Conservation (phyloP, 345 rosid species). For the Bruguiera gymnorhiza region DNA sequence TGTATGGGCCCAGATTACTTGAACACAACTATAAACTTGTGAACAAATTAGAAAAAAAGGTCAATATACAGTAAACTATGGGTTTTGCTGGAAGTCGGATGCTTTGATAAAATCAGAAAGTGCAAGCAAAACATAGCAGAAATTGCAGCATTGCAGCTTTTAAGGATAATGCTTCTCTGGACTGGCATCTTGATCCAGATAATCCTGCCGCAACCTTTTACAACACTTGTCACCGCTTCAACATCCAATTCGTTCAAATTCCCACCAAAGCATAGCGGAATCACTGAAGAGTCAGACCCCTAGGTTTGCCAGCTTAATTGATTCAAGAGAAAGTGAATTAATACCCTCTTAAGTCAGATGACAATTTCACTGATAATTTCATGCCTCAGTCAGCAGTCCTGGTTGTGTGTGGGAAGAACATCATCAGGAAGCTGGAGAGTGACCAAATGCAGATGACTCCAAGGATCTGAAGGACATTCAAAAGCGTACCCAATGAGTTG, state of each 20-base stretch:
- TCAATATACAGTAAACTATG: slow-evolving; percentile 7
- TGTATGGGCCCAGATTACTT: neutral
- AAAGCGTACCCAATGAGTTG: slow-evolving; percentile 71
- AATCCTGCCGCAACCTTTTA: slow-evolving; percentile 18
- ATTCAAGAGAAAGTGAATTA: slow-evolving; percentile 13
- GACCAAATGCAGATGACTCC: slow-evolving; percentile 94
- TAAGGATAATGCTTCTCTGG: slow-evolving; percentile 3
- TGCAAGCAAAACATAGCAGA: slow-evolving; percentile 4
- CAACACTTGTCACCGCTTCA: slow-evolving; percentile 9
- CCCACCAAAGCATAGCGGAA: slow-evolving; percentile 9
- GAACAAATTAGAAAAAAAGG: slow-evolving; percentile 3
- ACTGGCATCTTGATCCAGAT: slow-evolving; percentile 12
- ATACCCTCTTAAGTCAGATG: slow-evolving; percentile 5
- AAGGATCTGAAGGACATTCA: slow-evolving; percentile 83
- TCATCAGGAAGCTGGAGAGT: slow-evolving; percentile 88
- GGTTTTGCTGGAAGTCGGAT: neutral
- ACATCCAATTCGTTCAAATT: neutral
- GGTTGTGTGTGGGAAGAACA: slow-evolving; percentile 47
- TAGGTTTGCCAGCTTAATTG: slow-evolving; percentile 4
- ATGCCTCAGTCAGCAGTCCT: slow-evolving; percentile 24
- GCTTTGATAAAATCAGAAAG: slow-evolving; percentile 16
- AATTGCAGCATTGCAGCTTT: slow-evolving; percentile 6
- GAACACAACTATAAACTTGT: slow-evolving; percentile 2
- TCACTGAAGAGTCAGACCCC: neutral
- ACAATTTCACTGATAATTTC: slow-evolving; percentile 12